Evolutionary conservation across 2,329 filamentous ascomycete genomes (phyloP).

Genomic region (Neoscytalidium dimidiatum): DNA sequence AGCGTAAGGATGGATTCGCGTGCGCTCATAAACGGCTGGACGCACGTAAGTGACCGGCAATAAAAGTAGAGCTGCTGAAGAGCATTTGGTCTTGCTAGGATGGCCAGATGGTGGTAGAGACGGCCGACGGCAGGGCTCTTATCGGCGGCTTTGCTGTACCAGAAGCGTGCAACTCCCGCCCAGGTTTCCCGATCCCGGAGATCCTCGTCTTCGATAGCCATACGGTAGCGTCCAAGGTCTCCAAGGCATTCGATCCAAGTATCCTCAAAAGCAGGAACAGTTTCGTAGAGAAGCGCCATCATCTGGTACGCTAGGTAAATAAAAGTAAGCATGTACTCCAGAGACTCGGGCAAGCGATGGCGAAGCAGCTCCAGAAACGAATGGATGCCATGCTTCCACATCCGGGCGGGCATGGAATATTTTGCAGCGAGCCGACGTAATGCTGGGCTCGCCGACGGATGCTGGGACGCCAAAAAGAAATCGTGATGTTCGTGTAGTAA

Average conservation of each 20-base stretch:
- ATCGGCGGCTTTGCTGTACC: constrained; percentile 84
- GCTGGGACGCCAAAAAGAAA: constrained; percentile 78
- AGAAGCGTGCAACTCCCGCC: constrained; percentile 76
- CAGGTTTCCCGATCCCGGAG: constrained; percentile 75
- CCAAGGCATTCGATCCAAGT: constrained; percentile 95
- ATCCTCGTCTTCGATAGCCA: constrained; percentile 88
- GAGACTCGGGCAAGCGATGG: constrained; percentile 70
- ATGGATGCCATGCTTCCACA: constrained; percentile 95
- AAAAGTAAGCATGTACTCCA: constrained; percentile 89
- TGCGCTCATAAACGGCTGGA: constrained; percentile 67
- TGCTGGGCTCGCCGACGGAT: constrained; percentile 72
- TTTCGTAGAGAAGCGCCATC: constrained; percentile 85
- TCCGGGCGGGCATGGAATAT: constrained; percentile 87
- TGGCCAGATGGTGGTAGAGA: constrained; percentile 86
- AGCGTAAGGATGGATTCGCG: constrained; percentile 70
- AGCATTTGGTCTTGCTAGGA: constrained; percentile 69
- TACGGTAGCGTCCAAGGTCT: constrained; percentile 80
- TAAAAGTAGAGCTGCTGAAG: constrained; percentile 75
- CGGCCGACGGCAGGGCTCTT: constrained; percentile 73
- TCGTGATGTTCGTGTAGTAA: constrained; percentile 69
- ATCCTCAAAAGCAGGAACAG: constrained; percentile 77
- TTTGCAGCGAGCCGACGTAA: constrained; percentile 71
- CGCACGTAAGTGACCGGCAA: constrained; percentile 68
- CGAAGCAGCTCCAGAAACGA: constrained; percentile 70
- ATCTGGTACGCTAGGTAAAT: constrained; percentile 89